Evolutionary conservation across 2,329 filamentous ascomycete genomes (phyloP).

Genomic region (Apiospora sp.): DNA sequence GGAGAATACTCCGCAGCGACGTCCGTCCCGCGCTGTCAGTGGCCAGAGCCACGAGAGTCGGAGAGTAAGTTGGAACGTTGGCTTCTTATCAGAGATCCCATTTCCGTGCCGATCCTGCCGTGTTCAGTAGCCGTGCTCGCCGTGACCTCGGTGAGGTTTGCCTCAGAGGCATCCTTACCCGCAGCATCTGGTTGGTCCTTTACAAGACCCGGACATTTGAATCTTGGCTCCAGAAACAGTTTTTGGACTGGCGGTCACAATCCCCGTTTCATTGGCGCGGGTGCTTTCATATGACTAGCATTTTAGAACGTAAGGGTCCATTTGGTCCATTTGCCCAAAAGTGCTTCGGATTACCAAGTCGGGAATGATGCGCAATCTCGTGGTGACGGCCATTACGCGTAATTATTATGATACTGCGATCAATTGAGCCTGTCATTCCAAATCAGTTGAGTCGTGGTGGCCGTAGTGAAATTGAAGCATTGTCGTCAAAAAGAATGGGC

Average conservation of each 20-base stretch:
- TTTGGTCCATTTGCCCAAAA: background rate
- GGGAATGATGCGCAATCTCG: background rate
- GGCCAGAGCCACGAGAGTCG: background rate
- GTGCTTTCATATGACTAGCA: background rate
- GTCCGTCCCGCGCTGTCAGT: background rate
- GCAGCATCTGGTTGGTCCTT: background rate
- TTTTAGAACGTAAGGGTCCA: background rate
- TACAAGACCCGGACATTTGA: background rate
- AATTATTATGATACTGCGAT: too few species aligned
- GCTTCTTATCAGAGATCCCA: background rate
- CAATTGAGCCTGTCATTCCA: background rate
- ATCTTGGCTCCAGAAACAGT: background rate
- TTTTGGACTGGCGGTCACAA: background rate
- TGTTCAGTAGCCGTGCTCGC: background rate
- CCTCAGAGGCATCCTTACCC: background rate
- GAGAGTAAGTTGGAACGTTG: conserved; percentile 2
- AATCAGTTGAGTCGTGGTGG: background rate
- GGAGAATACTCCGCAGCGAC: background rate
- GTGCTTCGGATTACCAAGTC: conserved; percentile 3
- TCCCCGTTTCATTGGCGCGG: conserved; percentile 1
- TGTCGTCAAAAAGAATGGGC: conserved; percentile 16
- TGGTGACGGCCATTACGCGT: background rate
- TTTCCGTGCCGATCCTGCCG: conserved; percentile 14
- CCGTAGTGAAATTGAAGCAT: background rate
- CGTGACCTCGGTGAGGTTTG: background rate